A percentile compares a stretch with the other conserved stretches of the same genome.
Conservation (phyloP, 225 moss, liverwort and hornwort species). For the Takakia lepidozioides region DNA sequence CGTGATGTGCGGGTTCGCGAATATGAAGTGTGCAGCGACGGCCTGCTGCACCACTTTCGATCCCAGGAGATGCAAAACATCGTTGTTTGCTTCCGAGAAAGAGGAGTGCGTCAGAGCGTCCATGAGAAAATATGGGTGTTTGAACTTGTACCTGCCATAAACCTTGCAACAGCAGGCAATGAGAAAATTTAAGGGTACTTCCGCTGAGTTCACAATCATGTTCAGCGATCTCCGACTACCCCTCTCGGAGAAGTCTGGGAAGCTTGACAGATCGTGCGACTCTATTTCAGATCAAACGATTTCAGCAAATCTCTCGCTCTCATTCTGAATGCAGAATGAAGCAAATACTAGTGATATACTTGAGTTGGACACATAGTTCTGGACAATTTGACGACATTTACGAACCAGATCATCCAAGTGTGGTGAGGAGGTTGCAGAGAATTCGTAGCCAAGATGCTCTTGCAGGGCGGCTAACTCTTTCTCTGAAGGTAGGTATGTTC, state of each 20-base stretch:
- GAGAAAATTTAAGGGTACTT: no score
- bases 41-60: conserved; percentile 28
- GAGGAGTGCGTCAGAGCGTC: conserved; percentile 48
- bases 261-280: no score
- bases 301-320: background rate
- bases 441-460: conserved; percentile 24
- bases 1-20: conserved; percentile 12
- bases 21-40: conserved; percentile 20
- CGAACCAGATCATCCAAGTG: background rate
- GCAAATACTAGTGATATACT: background rate
- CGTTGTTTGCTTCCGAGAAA: conserved; percentile 28
- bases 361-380: background rate
- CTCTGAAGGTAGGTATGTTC: conserved; percentile 22
- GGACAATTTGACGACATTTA: background rate
- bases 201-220: no score
- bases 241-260: background rate
- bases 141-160: conserved; percentile 38
- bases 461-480: conserved; percentile 20
- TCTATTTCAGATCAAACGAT: background rate
- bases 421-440: background rate
- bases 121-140: conserved; percentile 17
- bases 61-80: conserved; percentile 32
- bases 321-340: no score
- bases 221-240: background rate
- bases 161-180: conserved; percentile 5